A percentile compares a stretch with the other conserved stretches of the same genome.
Evolutionary conservation across 2,329 filamentous ascomycete genomes (phyloP).

Genomic region (Penicillium occitanis): DNA sequence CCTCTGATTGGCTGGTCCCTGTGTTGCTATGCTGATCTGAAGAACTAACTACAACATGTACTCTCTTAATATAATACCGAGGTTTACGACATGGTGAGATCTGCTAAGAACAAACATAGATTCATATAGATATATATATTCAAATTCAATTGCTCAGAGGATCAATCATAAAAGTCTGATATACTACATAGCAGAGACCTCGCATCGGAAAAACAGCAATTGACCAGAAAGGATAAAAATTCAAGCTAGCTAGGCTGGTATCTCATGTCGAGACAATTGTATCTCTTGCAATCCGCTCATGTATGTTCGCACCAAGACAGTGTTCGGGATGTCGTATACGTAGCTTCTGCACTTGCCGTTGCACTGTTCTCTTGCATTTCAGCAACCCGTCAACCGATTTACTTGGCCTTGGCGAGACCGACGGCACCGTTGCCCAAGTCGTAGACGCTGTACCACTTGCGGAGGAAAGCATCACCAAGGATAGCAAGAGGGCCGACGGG

Average conservation of each 20-base stretch:
- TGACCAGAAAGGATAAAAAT: conserved; percentile 9
- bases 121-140: conserved; percentile 3
- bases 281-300: conserved; percentile 9
- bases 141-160: conserved; percentile 1
- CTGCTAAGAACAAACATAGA: neutral
- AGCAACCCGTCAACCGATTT: conserved; percentile 31
- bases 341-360: neutral
- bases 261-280: conserved; percentile 13
- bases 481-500: conserved; percentile 91
- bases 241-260: conserved; percentile 13
- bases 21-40: neutral
- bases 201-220: conserved; percentile 12
- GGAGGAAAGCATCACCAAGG: conserved; percentile 67
- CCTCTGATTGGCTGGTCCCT: conserved; percentile 10
- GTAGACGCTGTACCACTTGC: conserved; percentile 80
- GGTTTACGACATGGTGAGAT: neutral
- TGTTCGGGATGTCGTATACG: neutral
- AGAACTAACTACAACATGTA: neutral
- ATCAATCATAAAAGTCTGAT: conserved; percentile 8
- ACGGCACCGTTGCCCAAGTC: conserved; percentile 87
- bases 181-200: conserved; percentile 18
- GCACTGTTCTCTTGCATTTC: neutral
- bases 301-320: conserved; percentile 11
- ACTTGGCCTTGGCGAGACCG: conserved; percentile 83
- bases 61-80: too few species aligned